Conservation (phyloP, 306 rosid genomes). For the Ziziphus jujuba region DNA sequence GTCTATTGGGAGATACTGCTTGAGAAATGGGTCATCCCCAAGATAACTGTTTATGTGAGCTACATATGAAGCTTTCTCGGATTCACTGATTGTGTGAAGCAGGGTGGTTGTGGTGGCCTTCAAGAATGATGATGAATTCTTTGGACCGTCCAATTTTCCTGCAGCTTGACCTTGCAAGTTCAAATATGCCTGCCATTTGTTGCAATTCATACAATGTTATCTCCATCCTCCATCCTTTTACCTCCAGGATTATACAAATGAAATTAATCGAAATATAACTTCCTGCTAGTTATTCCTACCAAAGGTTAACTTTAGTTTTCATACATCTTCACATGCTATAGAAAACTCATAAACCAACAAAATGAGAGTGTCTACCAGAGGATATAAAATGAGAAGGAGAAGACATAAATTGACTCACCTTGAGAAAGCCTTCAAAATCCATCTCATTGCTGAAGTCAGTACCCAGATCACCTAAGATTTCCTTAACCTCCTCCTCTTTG, state of each 20-base stretch:
- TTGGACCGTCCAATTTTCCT: constrained; percentile 55
- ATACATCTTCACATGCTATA: not conserved
- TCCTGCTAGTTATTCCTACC: not conserved
- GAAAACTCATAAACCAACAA: not conserved
- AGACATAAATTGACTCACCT: constrained; percentile 49
- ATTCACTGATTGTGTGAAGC: constrained; percentile 88
- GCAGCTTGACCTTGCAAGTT: constrained; percentile 61
- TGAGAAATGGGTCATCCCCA: constrained; percentile 82
- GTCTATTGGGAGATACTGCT: constrained; percentile 81
- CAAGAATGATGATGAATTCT: constrained; percentile 77
- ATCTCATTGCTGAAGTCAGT: constrained; percentile 56
- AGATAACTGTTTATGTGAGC: constrained; percentile 94
- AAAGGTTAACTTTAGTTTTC: too few relatives aligned
- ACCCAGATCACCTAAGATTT: constrained; percentile 56
- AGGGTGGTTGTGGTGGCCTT: constrained; percentile 84
- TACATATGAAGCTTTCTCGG: constrained; percentile 80
- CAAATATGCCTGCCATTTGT: constrained; percentile 62
- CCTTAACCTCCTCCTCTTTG: constrained; percentile 64
- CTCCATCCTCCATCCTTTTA: constrained; percentile 15
- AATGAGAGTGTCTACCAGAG: not conserved
- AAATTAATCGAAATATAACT: constrained; percentile 10
- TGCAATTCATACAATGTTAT: constrained; percentile 16
- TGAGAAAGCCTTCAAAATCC: constrained; percentile 87
- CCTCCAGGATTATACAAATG: constrained; percentile 16
- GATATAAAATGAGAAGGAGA: not conserved